phyloP scores from a whole-genome alignment of 176 grass and related monocot genomes.

The Puya raimondii region DNA sequence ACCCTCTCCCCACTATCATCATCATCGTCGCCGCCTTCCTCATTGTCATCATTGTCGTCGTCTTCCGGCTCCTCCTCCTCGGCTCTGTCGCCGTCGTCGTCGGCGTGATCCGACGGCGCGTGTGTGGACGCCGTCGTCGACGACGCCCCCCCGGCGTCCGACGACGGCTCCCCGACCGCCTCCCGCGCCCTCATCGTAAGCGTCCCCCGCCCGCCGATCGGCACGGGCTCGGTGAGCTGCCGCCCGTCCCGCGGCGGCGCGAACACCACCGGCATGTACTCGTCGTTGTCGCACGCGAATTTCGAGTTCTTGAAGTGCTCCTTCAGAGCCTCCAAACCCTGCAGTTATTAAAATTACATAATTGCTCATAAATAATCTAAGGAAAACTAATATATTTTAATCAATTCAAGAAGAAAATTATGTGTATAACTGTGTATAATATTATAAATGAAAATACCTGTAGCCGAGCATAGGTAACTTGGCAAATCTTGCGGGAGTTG shows the following conservation, averaged over 20 bases:
- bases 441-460: conserved; percentile 35
- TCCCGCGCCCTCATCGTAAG: conserved; percentile 17
- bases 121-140: conserved; percentile 55
- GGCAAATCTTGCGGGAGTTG: conserved; percentile 98
- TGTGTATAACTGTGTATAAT: neutral
- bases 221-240: conserved; percentile 63
- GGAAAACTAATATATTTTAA: neutral
- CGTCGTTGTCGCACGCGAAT: conserved; percentile 92
- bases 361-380: neutral
- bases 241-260: conserved; percentile 79
- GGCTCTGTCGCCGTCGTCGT: neutral
- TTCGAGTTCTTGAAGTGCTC: conserved; percentile 99
- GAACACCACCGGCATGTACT: conserved; percentile 89
- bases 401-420: no score
- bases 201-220: conserved; percentile 50
- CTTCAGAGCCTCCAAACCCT: conserved; percentile 90
- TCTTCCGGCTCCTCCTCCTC: neutral
- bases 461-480: conserved; percentile 95
- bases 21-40: conserved; percentile 21
- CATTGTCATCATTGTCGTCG: neutral
- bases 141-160: conserved; percentile 53
- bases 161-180: conserved; percentile 17
- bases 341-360: neutral
- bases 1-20: neutral
- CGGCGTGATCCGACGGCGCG: conserved; percentile 38